These are phyloP conservation scores for Elsinoe ampelina DNA, from an alignment of 2,329 filamentous ascomycete species.

Conservation along the genomic window DNA sequence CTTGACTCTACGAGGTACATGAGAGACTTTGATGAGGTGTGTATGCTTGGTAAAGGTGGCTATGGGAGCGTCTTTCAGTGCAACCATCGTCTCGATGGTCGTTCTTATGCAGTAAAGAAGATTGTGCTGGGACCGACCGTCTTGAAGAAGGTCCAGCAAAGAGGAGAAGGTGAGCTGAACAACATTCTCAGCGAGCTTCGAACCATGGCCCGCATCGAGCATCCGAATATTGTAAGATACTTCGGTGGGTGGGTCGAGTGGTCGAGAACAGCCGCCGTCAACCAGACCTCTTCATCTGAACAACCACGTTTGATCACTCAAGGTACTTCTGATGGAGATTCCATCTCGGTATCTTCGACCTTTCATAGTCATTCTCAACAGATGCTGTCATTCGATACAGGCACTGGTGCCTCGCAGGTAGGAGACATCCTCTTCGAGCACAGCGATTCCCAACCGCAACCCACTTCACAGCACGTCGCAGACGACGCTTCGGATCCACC, in stretches of 20 bases:
- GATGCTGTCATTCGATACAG: slow-evolving; percentile 2
- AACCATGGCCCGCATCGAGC: slow-evolving; percentile 52
- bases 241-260: slow-evolving; percentile 56
- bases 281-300: not conserved
- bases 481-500: slow-evolving; percentile 19
- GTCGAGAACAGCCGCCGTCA: slow-evolving; percentile 15
- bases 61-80: slow-evolving; percentile 57
- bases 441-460: slow-evolving; percentile 21
- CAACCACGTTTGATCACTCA: slow-evolving; percentile 8
- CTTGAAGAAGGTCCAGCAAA: slow-evolving; percentile 43
- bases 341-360: not conserved
- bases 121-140: slow-evolving; percentile 48
- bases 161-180: slow-evolving; percentile 46
- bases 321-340: not conserved
- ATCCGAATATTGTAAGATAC: slow-evolving; percentile 59
- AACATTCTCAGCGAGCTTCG: slow-evolving; percentile 51
- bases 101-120: slow-evolving; percentile 57
- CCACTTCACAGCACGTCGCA: not conserved
- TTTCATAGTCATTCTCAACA: not conserved
- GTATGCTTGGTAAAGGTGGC: slow-evolving; percentile 53
- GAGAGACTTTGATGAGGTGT: slow-evolving; percentile 45
- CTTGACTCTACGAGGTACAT: slow-evolving; percentile 36
- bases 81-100: slow-evolving; percentile 51
- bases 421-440: slow-evolving; percentile 34
- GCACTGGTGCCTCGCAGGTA: not conserved